Base-by-base conservation (phyloP, 768 basidiomycete species). In the Fistulinella prunicolor region DNA sequence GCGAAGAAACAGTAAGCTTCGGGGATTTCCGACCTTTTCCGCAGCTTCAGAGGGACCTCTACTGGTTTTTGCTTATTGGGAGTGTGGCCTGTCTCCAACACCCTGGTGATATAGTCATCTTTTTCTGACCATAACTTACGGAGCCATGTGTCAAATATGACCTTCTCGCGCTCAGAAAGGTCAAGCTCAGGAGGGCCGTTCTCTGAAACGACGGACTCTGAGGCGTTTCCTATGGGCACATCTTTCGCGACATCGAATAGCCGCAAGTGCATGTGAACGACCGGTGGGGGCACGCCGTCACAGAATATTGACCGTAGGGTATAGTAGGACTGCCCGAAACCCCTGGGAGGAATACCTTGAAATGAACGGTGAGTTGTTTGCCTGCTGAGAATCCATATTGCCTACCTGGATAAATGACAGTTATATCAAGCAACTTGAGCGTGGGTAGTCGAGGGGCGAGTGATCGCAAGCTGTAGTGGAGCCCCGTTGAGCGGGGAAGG, bases 401-500 rank as follows among this genome's bases (percentile, higher is more conserved):
- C 32, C 28, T 64, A 83, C 94, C 94, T 54, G 93, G 90, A 69
- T 99, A 99, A 22, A 86, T 80, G 52, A 95, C 75, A 0, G 96
- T 98, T 38, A 96, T 73, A 63, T 98, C 96, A n/a, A 98, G 72
- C 12, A 99, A 66, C 55, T 83, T 80, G 49, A 99, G 72, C 45
- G 78, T 77, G 22, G 85, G 86, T 20, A 94, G 78, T 49, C 86
- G 80, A 19, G 92, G 83, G 14, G 82, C 75, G 10, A 97, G 78
- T 0, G 91, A 84, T 23, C 89, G 82, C 38, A 98, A 73, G 56
- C 83, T 87, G 63, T 89, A 89, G 49, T 87, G 84, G 49, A 97
- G 72, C 2, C 96, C 96, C 1, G 91, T 94, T 36, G 96, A 93
- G 46, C 94, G 83, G 6, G 96, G 96, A 39, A 97, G 80, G 10